Evolutionary conservation across 371 early-diverging fungal species (phyloP), one percentile per base, ranked within the genome.

Genomic region (Parasitella parasitica): DNA sequence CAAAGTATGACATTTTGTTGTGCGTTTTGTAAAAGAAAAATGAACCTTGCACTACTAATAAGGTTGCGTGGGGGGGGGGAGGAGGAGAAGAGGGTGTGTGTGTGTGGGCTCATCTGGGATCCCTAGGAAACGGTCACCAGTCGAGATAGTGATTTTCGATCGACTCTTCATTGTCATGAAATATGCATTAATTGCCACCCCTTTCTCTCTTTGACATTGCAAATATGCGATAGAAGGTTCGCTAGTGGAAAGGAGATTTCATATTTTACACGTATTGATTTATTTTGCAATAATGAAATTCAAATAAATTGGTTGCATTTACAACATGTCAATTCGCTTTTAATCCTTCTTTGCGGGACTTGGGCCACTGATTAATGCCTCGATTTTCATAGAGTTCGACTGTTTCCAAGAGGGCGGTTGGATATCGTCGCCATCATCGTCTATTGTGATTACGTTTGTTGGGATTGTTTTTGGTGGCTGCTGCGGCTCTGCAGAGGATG

Each of bases 1-100:
- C 77, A 59, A 79, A 81, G 75, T 77, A 76, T 54, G 81, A 78
- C 81, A 81, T 81, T 48, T 9, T 48, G 27, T 16, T 8, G 11
- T 32, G 11, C n/a, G n/a, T n/a, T n/a, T n/a, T n/a, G n/a, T n/a
- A 49, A 27, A 49, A 28, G 28, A 20, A 49, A 49, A 49, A n/a
- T 49, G 28, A n/a, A n/a, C n/a, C n/a, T n/a, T n/a, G n/a, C n/a
- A n/a, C n/a, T n/a, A n/a, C n/a, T n/a, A n/a, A n/a, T n/a, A n/a
- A n/a, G n/a, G 43, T 20, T 18, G 43, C 22, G 43, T 7, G 43
- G 43, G 43, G 41, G 9, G 39, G 18, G 20, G 11, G 24, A 22
- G 27, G 20, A 27, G 49, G 49, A 28, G 49, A n/a, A n/a, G n/a
- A n/a, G n/a, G n/a, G n/a, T n/a, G n/a, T n/a, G n/a, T n/a, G n/a